Evolutionary conservation across 345 rosid species (phyloP), one percentile per base, ranked within the genome.

Genomic region (Citrus trifoliata): DNA sequence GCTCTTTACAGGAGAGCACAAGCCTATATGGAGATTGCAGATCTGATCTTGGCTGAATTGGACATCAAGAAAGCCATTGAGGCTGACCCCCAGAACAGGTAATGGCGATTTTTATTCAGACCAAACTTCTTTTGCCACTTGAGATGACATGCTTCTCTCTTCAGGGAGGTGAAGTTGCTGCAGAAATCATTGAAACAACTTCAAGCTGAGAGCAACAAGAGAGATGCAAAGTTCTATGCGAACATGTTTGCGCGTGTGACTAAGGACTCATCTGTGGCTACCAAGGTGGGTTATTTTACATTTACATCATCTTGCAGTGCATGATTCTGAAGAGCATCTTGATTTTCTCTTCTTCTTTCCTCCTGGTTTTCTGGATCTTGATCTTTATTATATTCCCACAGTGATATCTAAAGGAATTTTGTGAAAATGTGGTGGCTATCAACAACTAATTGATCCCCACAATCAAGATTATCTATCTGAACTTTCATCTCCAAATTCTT

Each of bases 1-100:
- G 93, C 91, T 53, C 84, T 90, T 48, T 90, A 88, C 74, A 83
- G 93, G 76, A 77, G 93, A 78, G 93, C 91, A 73, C 93, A 86
- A 81, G 91, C 91, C 38, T 86, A 79, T 69, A 87, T 87, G 73
- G 83, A 79, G 83, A 84, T 77, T 71, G 78, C 68, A 30, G 91
- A 90, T 83, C 72, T 88, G 80, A 64, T 86, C 68, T 83, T 60
- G 56, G 91, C 93, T 46, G 89, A 87, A 55, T 6, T 80, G 68
- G 91, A 90, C 81, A 73, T 90, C 76, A 88, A 84, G 83, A 90
- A 86, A 81, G 93, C 89, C 48, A 85, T 85, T 22, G 90, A 88
- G 75, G 73, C 84, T 35, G 91, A 88, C 76, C 89, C 90, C 35
- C 74, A 80, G 21, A 90, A 87, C 82, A 80, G 93, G 93, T 88